Base-by-base conservation (phyloP, 257 asterid genomes). In the Ocimum tenuiflorum region DNA sequence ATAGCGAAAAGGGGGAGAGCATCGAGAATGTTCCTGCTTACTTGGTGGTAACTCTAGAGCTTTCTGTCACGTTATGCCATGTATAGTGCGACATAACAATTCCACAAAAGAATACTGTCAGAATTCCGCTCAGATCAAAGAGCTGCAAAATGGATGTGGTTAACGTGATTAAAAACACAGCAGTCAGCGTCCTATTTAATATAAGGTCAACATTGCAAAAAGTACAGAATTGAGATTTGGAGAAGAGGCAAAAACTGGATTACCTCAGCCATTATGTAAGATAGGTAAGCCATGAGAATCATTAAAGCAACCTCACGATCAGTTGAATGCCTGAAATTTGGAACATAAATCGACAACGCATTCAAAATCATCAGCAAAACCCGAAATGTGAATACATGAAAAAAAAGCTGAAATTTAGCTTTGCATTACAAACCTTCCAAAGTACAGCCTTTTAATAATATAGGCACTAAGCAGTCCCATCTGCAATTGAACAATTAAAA, bases 1-100 rank as follows among this genome's bases (percentile, higher is more conserved):
- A 12, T 31, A 51, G 0, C 3, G 4, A 24, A 4, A 24, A 14
- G 4, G 8, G 23, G 14, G 60, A 58, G 33, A 24, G 47, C 6
- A 54, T 56, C 7, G 47, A 18, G 36, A 13, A 6, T 2, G 29
- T 42, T 69, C 38, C 5, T 2, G 31, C 85, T 42, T 73, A 85
- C 96, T 58, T 89, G 71, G 94, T 78, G 63, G 97, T 82, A 45
- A 84, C 79, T 83, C 83, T 74, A 58, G 96, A 85, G 68, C 75
- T 58, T 54, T 76, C 74, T 0, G 94, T 80, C 64, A 89, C 86
- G 20, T 83, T 87, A 54, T 87, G 79, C 89, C 88, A 87, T 54
- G 97, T 80, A 60, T 89, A 87, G 69, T 89, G 97, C 14, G 95
- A 85, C 97, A 87, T 87, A 38, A 85, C 89, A 48, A 89, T 87